Evolutionary conservation across 2,329 filamentous ascomycete genomes (phyloP), one percentile per base, ranked within the genome.

Genomic region (Cadophora sp.): DNA sequence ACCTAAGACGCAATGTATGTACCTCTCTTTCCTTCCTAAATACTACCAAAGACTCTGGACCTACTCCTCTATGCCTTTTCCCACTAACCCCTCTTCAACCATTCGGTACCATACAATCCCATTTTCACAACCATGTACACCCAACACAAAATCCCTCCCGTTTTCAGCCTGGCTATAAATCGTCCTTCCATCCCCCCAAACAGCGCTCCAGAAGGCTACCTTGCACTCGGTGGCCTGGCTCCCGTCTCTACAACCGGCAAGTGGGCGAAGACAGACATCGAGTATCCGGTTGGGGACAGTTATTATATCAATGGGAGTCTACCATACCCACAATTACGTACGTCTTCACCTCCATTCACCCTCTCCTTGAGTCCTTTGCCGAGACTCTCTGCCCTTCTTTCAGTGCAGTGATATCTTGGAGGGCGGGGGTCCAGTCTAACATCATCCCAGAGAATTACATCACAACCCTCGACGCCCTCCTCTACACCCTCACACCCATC

Each of bases 101-200:
- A 6, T n/a, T 11, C 51, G 43, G 64, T 76, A 2, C 65, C 74
- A 0, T 87, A 87, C 75, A 79, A 82, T 62, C 82, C 84, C 0
- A 71, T 87, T n/a, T 81, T 87, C 70, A 82, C 79, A 8, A 83
- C 77, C 43, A 82, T 87, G 80, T 81, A 80, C 70, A 76, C 80
- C 61, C 72, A 81, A 36, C 77, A 80, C 24, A 72, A 80, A 14
- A 80, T 83, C 8, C 71, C 79, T 0, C 79, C 83, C 0, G 71
- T 83, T 11, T 86, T 85, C 77, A 82, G 79, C 70, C 74, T 86
- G n/a, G 82, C 81, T 0, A 75, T 86, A 22, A 76, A 79, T 8
- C 75, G 81, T 14, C 41, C 53, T 20, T 14, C 27, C n/a, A 43
- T 39, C 13, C 62, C 61, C 4, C 20, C 64, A 20, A 45, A 20